Evolutionary conservation across 441 rosid species (phyloP).

Genomic region (Erodium moschatum): DNA sequence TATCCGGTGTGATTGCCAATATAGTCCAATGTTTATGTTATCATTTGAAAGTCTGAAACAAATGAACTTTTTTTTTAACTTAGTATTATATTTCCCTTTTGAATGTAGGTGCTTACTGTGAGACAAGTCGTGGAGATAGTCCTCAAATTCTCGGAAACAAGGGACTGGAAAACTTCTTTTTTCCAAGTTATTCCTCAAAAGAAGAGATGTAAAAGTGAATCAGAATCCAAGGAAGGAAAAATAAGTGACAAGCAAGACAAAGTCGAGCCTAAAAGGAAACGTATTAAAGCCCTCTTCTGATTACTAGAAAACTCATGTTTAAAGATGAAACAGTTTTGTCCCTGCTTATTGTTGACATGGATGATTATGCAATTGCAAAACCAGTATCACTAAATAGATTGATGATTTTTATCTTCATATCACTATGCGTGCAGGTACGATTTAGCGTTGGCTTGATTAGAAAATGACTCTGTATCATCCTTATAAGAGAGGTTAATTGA

Average conservation of each 20-base stretch:
- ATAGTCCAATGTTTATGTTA: no score
- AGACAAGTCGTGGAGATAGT: constrained; percentile 88
- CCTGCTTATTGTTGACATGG: no score
- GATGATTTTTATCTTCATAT: no score
- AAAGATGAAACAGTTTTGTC: no score
- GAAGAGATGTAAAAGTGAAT: constrained; percentile 36
- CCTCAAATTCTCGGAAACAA: constrained; percentile 63
- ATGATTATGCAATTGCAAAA: no score
- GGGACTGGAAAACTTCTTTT: constrained; percentile 77
- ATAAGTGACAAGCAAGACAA: constrained; percentile 21
- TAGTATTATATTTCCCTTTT: neutral
- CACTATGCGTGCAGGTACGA: no score
- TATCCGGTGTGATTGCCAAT: neutral
- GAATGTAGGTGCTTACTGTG: constrained; percentile 71
- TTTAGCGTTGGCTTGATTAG: no score
- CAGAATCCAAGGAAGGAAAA: constrained; percentile 21
- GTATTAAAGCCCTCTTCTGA: constrained; percentile 24
- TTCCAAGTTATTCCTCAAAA: constrained; percentile 80
- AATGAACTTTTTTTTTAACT: neutral
- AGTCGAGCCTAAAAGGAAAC: constrained; percentile 30
- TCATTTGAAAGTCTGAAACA: neutral
- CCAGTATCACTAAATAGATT: no score
- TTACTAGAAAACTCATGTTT: constrained; percentile 13
- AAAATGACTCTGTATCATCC: no score
- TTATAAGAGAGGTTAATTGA: no score